These are phyloP conservation scores for Coriolopsis trogii DNA, from an alignment of 1,284 basidiomycete genomes.

Conservation along the genomic window DNA sequence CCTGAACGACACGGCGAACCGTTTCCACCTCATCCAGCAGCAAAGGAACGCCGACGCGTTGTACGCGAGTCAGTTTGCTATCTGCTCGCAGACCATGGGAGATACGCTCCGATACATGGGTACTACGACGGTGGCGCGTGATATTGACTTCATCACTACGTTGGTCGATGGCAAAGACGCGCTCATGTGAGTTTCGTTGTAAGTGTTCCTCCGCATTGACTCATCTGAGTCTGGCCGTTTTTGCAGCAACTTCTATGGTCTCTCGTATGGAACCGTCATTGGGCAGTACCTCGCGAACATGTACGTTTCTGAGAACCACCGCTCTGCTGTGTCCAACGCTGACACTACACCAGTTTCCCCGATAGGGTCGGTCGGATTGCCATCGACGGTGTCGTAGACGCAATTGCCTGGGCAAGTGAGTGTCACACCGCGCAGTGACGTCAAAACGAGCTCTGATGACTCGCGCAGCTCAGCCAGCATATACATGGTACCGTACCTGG, in stretches of 20 bases:
- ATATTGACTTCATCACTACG: slow-evolving; percentile 44
- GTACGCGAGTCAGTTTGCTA: slow-evolving; percentile 37
- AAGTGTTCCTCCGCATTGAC: slow-evolving; percentile 26
- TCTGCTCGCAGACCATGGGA: slow-evolving; percentile 43
- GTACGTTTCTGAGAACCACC: slow-evolving; percentile 23
- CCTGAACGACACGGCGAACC: slow-evolving; percentile 28
- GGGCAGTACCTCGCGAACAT: slow-evolving; percentile 33
- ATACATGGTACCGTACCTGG: slow-evolving; percentile 39
- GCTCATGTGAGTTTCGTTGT: slow-evolving; percentile 38
- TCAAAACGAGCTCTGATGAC: too few relatives aligned
- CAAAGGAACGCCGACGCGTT: slow-evolving; percentile 38
- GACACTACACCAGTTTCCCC: slow-evolving; percentile 20
- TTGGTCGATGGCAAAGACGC: slow-evolving; percentile 43
- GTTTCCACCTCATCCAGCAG: slow-evolving; percentile 37
- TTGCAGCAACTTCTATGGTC: slow-evolving; percentile 30
- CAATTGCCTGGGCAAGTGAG: slow-evolving; percentile 33
- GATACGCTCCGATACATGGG: slow-evolving; percentile 46
- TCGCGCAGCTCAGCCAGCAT: slow-evolving; percentile 36
- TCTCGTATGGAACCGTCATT: slow-evolving; percentile 30
- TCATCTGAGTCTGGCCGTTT: slow-evolving; percentile 21
- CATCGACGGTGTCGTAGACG: slow-evolving; percentile 31
- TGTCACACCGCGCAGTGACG: not conserved
- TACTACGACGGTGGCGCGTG: slow-evolving; percentile 44
- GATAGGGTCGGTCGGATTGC: slow-evolving; percentile 29
- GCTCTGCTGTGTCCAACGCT: slow-evolving; percentile 28